A percentile compares a stretch with the other conserved stretches of the same genome.
These are phyloP conservation scores for Aspergillus calidoustus DNA, from an alignment of 2,329 filamentous ascomycete genomes.

Conservation along the genomic window DNA sequence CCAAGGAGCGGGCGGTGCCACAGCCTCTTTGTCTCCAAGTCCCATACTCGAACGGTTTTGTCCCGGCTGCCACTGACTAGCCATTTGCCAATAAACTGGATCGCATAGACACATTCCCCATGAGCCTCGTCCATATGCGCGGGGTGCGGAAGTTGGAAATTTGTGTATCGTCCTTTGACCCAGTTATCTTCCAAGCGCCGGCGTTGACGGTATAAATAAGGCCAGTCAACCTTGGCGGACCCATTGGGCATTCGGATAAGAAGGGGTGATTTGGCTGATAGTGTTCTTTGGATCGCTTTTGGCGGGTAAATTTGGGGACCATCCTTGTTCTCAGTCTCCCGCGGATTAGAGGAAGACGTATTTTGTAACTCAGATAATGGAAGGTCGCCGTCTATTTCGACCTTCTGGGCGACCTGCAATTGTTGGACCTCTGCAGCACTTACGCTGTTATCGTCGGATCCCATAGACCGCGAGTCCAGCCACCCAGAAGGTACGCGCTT, in stretches of 20 bases:
- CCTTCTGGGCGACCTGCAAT: slow-evolving; percentile 16
- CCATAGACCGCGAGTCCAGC: slow-evolving; percentile 45
- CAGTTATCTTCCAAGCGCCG: slow-evolving; percentile 87
- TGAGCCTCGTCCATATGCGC: slow-evolving; percentile 81
- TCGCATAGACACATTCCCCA: slow-evolving; percentile 89
- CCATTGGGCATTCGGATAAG: slow-evolving; percentile 40
- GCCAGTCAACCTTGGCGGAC: slow-evolving; percentile 76
- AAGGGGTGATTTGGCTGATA: slow-evolving; percentile 36
- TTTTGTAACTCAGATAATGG: slow-evolving; percentile 48
- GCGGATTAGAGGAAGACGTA: slow-evolving; percentile 19
- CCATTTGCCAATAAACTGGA: slow-evolving; percentile 84
- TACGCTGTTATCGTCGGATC: slow-evolving; percentile 20
- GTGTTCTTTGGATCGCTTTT: slow-evolving; percentile 20
- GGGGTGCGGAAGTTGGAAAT: slow-evolving; percentile 90
- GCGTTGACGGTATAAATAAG: slow-evolving; percentile 88
- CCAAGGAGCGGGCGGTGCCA: slow-evolving; percentile 72
- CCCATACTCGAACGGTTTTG: slow-evolving; percentile 85
- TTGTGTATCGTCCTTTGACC: slow-evolving; percentile 78
- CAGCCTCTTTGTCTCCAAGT: slow-evolving; percentile 80
- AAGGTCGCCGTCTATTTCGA: slow-evolving; percentile 46
- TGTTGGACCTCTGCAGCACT: slow-evolving; percentile 10
- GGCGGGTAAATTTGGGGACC: slow-evolving; percentile 12
- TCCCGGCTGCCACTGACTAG: slow-evolving; percentile 94
- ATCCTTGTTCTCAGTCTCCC: slow-evolving; percentile 23
- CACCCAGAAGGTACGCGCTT: slow-evolving; percentile 55